Percentiles rank a stretch among this genome's conserved stretches.
These are phyloP conservation scores for Trypanosoma platydactyli DNA, from an alignment of 208 protist genomes.

Conservation along the genomic window DNA sequence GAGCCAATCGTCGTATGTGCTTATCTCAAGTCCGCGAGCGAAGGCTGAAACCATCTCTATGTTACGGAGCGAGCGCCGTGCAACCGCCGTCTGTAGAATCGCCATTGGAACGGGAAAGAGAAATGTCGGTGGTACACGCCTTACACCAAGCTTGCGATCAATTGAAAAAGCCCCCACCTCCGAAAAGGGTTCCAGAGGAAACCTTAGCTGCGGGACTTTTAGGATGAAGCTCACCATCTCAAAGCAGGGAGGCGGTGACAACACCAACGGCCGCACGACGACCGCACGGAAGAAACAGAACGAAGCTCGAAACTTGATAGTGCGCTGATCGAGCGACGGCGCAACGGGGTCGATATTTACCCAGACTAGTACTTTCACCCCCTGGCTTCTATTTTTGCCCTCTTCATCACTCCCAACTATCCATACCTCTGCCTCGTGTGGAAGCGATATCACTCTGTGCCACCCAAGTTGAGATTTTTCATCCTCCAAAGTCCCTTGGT, in stretches of 20 bases:
- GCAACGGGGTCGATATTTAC: constrained; percentile 22
- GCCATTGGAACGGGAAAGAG: constrained; percentile 16
- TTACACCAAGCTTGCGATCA: constrained; percentile 28
- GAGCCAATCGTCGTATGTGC: constrained; percentile 24
- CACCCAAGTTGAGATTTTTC: neutral
- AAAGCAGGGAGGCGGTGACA: neutral
- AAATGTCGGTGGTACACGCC: constrained; percentile 35
- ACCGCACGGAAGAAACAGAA: neutral
- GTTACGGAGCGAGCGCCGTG: neutral
- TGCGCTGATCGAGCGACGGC: constrained; percentile 26
- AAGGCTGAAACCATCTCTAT: constrained; percentile 2
- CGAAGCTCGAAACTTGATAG: constrained; percentile 31
- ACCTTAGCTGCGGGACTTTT: constrained; percentile 34
- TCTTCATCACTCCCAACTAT: too few relatives aligned
- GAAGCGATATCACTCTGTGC: neutral
- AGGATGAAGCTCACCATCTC: constrained; percentile 19
- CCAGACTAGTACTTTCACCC: neutral
- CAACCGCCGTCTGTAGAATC: neutral
- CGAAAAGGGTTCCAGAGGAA: constrained; percentile 28
- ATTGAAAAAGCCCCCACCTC: constrained; percentile 28
- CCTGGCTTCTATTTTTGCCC: neutral
- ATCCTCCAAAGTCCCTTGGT: neutral
- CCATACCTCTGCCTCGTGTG: neutral
- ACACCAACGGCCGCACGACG: too few relatives aligned
- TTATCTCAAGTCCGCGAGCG: neutral